Conservation (phyloP, 2,329 filamentous ascomycete species). For the Diaporthe citrichinensis region DNA sequence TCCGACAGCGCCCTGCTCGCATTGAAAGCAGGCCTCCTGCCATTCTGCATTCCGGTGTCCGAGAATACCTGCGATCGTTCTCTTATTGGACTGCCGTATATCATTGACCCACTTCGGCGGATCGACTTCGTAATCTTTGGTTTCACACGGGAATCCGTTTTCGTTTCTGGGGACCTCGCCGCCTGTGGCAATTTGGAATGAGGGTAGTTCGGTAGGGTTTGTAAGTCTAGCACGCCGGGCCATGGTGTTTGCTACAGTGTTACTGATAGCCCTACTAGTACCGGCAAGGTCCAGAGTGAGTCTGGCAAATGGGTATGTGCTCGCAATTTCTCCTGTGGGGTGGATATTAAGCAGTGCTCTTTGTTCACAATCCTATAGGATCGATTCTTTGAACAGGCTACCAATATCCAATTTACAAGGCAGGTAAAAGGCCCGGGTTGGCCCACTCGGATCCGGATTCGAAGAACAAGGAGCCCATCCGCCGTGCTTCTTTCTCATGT, state of each 20-base stretch:
- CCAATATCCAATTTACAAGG: no score
- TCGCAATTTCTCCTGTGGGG: accelerated
- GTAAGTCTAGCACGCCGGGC: not conserved
- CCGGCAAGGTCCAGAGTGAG: not conserved
- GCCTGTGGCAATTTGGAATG: not conserved
- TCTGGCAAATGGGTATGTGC: not conserved
- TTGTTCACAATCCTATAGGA: not conserved
- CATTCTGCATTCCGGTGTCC: not conserved
- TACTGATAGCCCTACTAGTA: accelerated
- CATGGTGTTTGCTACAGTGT: not conserved
- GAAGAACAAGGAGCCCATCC: not conserved
- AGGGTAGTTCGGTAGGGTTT: accelerated
- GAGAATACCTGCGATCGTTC: not conserved
- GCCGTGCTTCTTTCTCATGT: not conserved
- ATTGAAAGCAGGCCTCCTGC: not conserved
- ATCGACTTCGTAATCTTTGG: not conserved
- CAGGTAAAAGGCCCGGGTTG: not conserved
- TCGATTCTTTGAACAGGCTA: not conserved
- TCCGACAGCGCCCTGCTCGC: accelerated
- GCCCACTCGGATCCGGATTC: not conserved
- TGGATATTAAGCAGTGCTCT: not conserved
- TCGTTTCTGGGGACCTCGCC: not conserved
- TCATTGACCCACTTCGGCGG: not conserved
- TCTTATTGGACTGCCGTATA: not conserved
- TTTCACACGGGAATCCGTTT: not conserved